Conservation (phyloP, 176 grass and related monocot species). For the Juncus effusus region DNA sequence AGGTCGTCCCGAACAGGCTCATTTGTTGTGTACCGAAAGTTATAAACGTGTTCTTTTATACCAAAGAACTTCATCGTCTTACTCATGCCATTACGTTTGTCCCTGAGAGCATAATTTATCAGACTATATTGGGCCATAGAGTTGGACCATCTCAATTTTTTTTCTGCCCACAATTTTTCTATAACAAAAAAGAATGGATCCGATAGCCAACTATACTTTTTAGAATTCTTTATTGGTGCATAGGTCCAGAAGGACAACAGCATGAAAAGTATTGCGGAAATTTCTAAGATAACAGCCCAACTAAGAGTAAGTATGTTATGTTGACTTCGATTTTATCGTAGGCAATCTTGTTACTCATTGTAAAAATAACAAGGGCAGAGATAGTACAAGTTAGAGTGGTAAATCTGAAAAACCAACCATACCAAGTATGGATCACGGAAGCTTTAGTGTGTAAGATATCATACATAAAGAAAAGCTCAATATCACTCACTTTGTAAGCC, state of each 20-base stretch:
- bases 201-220: too few relatives aligned
- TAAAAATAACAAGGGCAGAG: constrained; percentile 31
- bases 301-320: constrained; percentile 3
- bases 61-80: constrained; percentile 22
- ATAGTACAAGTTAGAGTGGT: constrained; percentile 26
- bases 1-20: constrained; percentile 26
- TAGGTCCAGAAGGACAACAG: constrained; percentile 42
- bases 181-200: constrained; percentile 1
- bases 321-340: constrained; percentile 20
- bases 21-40: constrained; percentile 29
- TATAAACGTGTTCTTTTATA: constrained; percentile 33
- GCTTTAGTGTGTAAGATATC: constrained; percentile 40
- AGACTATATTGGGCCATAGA: constrained; percentile 39
- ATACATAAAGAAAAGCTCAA: too few relatives aligned
- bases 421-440: constrained; percentile 32
- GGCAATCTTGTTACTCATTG: not conserved
- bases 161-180: constrained; percentile 30
- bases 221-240: constrained; percentile 12
- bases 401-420: constrained; percentile 32
- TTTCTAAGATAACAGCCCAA: constrained; percentile 34
- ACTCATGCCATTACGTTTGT: constrained; percentile 23
- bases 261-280: constrained; percentile 38
- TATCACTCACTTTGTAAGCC: too few relatives aligned
- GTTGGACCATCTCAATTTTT: constrained; percentile 36
- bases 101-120: constrained; percentile 35